Percentiles rank a stretch among this genome's conserved stretches.
Conservation (phyloP, 108 stramenopile species). For the Ochromonas danica region DNA sequence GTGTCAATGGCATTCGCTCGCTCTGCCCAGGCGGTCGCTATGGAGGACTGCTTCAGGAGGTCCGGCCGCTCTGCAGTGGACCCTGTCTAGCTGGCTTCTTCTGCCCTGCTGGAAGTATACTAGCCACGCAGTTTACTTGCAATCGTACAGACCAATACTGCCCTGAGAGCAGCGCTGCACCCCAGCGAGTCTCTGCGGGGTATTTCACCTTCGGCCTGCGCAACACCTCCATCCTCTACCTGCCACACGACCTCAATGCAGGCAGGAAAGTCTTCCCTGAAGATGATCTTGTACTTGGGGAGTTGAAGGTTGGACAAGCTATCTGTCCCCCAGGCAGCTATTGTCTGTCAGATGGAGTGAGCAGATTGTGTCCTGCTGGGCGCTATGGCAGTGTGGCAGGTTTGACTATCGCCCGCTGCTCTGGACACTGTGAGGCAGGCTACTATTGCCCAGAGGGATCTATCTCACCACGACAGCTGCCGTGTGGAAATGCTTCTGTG, state of each 20-base stretch:
- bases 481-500: background rate
- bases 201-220: constrained; percentile 1
- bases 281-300: too few relatives aligned
- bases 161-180: constrained; percentile 1
- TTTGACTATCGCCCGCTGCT: background rate
- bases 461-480: background rate
- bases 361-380: constrained; percentile 7
- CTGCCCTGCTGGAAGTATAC: constrained; percentile 18
- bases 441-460: constrained; percentile 22
- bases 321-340: constrained; percentile 3
- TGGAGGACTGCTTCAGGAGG: background rate
- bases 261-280: too few relatives aligned
- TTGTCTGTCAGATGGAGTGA: constrained; percentile 3
- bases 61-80: background rate
- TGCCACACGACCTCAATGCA: too few relatives aligned
- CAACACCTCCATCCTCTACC: too few relatives aligned
- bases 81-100: constrained; percentile 6
- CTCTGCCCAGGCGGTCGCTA: constrained; percentile 24
- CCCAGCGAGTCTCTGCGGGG: background rate
- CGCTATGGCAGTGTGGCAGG: constrained; percentile 1
- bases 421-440: background rate
- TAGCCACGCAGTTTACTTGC: background rate
- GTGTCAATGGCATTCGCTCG: background rate
- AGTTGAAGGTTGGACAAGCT: too few relatives aligned
- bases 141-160: background rate